Evolutionary conservation across 139 green algal species (phyloP).

Genomic region (Tetradesmus lagerheimii): DNA sequence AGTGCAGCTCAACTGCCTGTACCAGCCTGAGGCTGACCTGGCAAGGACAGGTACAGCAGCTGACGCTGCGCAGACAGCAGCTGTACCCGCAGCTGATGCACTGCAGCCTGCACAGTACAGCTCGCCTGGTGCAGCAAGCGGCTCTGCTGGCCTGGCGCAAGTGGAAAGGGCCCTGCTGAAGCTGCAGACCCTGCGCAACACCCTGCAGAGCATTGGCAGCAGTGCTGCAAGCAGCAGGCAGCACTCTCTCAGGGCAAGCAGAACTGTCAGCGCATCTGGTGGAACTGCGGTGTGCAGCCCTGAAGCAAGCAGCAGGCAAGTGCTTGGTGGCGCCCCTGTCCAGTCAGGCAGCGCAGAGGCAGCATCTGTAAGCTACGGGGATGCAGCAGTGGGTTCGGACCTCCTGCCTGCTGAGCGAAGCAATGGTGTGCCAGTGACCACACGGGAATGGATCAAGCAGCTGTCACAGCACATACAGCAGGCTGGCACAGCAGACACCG

Average conservation of each 20-base stretch:
- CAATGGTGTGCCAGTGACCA: neutral
- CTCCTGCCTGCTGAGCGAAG: neutral
- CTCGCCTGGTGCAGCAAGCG: neutral
- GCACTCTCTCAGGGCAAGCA: neutral
- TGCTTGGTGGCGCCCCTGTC: neutral
- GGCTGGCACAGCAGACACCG: neutral
- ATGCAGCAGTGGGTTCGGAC: neutral
- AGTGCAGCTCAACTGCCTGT: neutral
- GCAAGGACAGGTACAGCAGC: neutral
- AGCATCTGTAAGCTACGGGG: neutral
- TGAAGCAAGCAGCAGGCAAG: neutral
- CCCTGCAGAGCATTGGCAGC: conserved; percentile 17
- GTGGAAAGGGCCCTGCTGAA: conserved; percentile 25
- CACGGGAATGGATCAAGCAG: conserved; percentile 17
- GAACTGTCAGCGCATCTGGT: neutral
- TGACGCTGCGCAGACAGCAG: neutral
- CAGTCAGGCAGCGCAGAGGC: neutral
- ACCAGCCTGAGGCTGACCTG: neutral
- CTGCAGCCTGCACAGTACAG: conserved; percentile 8
- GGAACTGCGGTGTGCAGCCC: neutral
- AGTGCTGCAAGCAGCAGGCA: conserved; percentile 19
- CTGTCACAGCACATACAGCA: neutral
- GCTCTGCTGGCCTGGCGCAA: neutral
- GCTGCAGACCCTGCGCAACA: conserved; percentile 22
- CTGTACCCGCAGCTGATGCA: neutral